Base-by-base conservation (phyloP, 305 asterid genomes). In the Rubia tinctorum region DNA sequence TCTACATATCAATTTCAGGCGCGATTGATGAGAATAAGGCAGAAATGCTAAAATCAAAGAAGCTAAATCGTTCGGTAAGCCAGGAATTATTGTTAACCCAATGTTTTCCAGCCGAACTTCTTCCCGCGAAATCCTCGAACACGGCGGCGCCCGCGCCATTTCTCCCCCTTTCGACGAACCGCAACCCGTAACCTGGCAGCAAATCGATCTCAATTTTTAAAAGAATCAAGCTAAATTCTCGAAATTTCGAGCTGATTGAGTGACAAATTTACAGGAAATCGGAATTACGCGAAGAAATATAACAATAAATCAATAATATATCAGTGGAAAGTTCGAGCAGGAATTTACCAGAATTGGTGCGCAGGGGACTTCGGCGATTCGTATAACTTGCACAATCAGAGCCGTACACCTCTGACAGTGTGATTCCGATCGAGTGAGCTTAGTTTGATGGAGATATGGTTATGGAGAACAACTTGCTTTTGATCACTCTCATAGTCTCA, bases 31-130 rank as follows among this genome's bases (percentile, higher is more conserved):
- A 10, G 91, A 82, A 65, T 89, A 89, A 40, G 99, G 98, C 2
- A 88, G 77, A 76, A 83, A 86, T 12, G 92, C 86, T 13, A 92
- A 85, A 75, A 94, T 87, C 74, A 89, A 23, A 0, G 93, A 88
- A 1, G 93, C 93, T 47, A 92, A 49, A 79, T 92, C 98, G 65
- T 92, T 88, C 0, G 98, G 99, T 37, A 90, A 89, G 74, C 90
- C 93, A 5, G 96, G 98, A 43, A 94, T 86, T 75, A 94, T 84
- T 77, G 85, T 87, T 85, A 81, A 80, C 79, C 81, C 40, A 63
- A 72, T 80, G 86, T 88, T 79, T 84, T 84, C 87, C 55, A 78
- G 17, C 66, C 85, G 84, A 13, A 73, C 74, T 59, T 82, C 86
- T 34, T 80, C 87, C n/a, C 71, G 11, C 14, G 68, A 64, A 30